These are phyloP conservation scores for Ustilago cynodontis DNA, from an alignment of 1,284 basidiomycete species.

Conservation along the genomic window DNA sequence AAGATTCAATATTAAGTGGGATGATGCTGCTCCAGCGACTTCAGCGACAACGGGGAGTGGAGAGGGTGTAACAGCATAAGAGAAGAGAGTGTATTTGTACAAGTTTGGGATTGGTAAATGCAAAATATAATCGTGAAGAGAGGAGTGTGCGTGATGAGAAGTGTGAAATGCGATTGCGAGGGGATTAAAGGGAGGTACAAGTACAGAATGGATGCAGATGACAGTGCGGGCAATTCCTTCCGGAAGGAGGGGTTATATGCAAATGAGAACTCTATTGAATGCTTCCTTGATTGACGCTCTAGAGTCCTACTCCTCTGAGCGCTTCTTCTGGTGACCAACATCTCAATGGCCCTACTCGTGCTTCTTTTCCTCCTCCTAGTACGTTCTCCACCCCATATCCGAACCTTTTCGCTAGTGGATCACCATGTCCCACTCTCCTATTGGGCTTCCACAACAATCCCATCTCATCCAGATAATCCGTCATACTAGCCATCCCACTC, in stretches of 20 bases:
- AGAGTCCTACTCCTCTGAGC: slow-evolving; percentile 32
- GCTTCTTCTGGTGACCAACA: slow-evolving; percentile 28
- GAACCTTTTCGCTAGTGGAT: slow-evolving; percentile 34
- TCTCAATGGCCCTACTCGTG: slow-evolving; percentile 17
- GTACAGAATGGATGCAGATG: too few species aligned
- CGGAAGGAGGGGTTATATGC: too few species aligned
- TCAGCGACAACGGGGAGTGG: background rate
- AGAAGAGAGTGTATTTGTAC: too few species aligned
- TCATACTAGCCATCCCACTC: slow-evolving; percentile 71
- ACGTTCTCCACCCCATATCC: slow-evolving; percentile 15
- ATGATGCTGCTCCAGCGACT: slow-evolving; percentile 20
- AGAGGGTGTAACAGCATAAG: slow-evolving; percentile 7
- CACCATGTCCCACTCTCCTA: slow-evolving; percentile 6
- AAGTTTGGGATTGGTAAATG: background rate
- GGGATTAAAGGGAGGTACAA: slow-evolving; percentile 29
- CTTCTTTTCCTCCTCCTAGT: background rate
- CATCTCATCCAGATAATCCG: slow-evolving; percentile 73
- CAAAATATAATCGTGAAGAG: background rate
- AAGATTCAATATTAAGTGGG: slow-evolving; percentile 74
- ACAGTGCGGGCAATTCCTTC: too few species aligned
- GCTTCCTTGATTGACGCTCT: background rate
- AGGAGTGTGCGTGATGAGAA: background rate
- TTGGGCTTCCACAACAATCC: slow-evolving; percentile 51
- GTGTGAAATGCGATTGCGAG: background rate
- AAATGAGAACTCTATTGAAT: background rate